Base-by-base conservation (phyloP, 306 rosid genomes). In the Dryas drummondii region DNA sequence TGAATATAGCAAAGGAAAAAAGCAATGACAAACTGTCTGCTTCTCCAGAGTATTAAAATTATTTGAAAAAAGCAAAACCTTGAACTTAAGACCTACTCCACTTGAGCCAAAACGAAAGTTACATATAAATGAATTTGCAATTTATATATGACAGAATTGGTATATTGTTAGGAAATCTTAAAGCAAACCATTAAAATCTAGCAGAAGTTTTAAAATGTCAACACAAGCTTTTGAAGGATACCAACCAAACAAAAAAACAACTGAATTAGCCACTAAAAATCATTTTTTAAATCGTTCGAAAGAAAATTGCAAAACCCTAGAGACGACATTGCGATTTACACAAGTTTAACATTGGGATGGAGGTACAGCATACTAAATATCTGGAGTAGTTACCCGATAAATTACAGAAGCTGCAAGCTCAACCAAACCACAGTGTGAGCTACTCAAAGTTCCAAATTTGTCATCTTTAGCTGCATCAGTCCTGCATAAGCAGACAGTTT, bases 331-430 rank as follows among this genome's bases (percentile, higher is more conserved):
- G 14, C 27, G 55, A 52, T 51, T 61, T 57, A 42, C 27, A 40
- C 54, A 26, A 52, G 52, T 8, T 37, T 49, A 32, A 17, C 59
- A 50, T 70, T 12, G 46, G 40, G 9, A 47, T 49, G 70, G 41
- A 65, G 66, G 37, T 16, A 66, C 45, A 57, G 65, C 17, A 52
- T 10, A 40, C 68, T 48, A 37, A 41, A 49, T 56, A 73, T 45
- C 75, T 81, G 41, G 11, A 79, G 77, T 70, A 78, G 73, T 51
- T 82, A 94, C 98, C 96, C 82, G 84, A 54, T 84, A 90, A 76
- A 91, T 82, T 59, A 94, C 83, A 76, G 92, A 79, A 16, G 97
- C 96, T 27, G 94, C 96, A 87, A 94, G 97, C 66, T 91, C 96
- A 83, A 88, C 93, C 76, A 94, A 83, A 80, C 84, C 85, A 76